Conservation (phyloP, 306 rosid genomes). For the Canavalia ensiformis region DNA sequence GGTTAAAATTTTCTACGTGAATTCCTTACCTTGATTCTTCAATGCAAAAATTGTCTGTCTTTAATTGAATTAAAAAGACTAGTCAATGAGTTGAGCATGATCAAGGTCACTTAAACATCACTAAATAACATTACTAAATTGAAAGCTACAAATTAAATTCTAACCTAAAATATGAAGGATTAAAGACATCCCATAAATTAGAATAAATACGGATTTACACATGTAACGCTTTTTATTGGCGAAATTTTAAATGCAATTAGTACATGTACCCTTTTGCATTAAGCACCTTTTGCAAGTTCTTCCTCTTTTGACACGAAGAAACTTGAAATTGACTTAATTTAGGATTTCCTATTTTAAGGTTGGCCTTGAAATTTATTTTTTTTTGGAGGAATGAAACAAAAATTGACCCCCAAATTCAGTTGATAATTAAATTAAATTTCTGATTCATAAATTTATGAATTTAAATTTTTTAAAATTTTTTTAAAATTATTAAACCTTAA, state of each 20-base stretch:
- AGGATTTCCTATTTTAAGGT: not conserved
- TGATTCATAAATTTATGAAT: too few species aligned
- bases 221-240: not conserved
- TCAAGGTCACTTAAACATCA: slow-evolving; percentile 1
- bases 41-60: not conserved
- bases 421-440: too few species aligned
- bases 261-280: not conserved
- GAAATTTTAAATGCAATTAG: not conserved
- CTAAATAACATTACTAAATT: not conserved
- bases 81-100: not conserved
- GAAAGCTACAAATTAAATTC: not conserved
- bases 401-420: not conserved
- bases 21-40: not conserved
- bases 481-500: too few species aligned
- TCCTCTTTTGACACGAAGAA: not conserved
- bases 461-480: too few species aligned
- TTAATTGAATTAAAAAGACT: not conserved
- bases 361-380: not conserved
- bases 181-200: not conserved
- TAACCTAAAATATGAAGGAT: not conserved
- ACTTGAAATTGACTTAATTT: not conserved
- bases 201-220: too few species aligned
- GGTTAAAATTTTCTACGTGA: not conserved
- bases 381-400: not conserved
- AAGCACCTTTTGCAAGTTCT: not conserved